A percentile compares a stretch with the other conserved stretches of the same genome.
Evolutionary conservation across 805 yeast species (phyloP).

Genomic region (Wickerhamiella vanderwaltii): DNA sequence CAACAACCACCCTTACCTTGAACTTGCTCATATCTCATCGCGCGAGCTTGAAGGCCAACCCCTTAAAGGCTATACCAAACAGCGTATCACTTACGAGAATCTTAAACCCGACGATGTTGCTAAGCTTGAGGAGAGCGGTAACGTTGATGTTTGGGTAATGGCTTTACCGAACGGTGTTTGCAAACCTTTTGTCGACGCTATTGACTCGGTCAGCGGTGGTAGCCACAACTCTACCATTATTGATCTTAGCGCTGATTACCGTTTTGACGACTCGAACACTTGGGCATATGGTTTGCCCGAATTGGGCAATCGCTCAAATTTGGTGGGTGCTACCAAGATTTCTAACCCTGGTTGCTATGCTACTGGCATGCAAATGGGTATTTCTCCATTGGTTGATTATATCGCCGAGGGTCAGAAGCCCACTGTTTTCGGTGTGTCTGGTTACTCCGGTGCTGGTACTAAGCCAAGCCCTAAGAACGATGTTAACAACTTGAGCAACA

Average conservation of each 20-base stretch:
- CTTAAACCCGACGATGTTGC: slow-evolving; percentile 78
- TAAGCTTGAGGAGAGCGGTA: slow-evolving; percentile 57
- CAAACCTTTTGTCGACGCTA: slow-evolving; percentile 36
- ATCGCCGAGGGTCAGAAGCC: slow-evolving; percentile 56
- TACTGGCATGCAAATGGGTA: slow-evolving; percentile 92
- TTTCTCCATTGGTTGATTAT: slow-evolving; percentile 64
- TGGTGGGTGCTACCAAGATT: slow-evolving; percentile 64
- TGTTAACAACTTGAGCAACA: slow-evolving; percentile 55
- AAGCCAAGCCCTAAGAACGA: slow-evolving; percentile 97
- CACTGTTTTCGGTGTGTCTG: slow-evolving; percentile 86
- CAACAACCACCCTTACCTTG: slow-evolving; percentile 77
- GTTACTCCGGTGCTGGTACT: slow-evolving; percentile 98
- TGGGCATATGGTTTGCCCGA: slow-evolving; percentile 98
- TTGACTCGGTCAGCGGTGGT: slow-evolving; percentile 33
- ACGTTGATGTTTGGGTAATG: slow-evolving; percentile 97
- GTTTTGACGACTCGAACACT: slow-evolving; percentile 77
- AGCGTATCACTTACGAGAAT: slow-evolving; percentile 68
- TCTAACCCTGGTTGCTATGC: slow-evolving; percentile 99
- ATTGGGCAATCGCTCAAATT: slow-evolving; percentile 52
- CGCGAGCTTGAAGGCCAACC: slow-evolving; percentile 85
- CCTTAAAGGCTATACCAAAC: slow-evolving; percentile 76
- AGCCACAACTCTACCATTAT: slow-evolving; percentile 62
- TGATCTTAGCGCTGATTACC: slow-evolving; percentile 89
- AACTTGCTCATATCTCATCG: slow-evolving; percentile 85
- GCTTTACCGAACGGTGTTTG: slow-evolving; percentile 98